phyloP scores from a whole-genome alignment of 2,329 filamentous ascomycete species.

The Aspergillus alliaceus region DNA sequence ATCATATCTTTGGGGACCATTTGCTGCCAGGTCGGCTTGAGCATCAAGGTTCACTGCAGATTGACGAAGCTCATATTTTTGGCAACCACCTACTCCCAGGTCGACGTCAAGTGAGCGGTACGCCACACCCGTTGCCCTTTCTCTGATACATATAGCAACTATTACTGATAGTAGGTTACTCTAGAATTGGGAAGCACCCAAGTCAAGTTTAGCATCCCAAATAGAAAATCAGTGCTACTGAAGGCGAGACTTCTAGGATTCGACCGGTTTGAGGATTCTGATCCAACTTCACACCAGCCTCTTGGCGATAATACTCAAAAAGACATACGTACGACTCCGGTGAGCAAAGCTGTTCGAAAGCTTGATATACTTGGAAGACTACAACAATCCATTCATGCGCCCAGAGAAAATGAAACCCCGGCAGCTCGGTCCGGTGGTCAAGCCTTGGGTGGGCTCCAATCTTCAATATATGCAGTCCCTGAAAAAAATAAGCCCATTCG shows the following conservation, averaged over 20 bases:
- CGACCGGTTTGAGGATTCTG: background rate
- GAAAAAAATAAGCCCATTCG: background rate
- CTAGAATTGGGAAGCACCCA: background rate
- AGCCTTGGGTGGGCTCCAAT: conserved; percentile 5
- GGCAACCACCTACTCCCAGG: conserved; percentile 15
- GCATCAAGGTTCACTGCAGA: background rate
- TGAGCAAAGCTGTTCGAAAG: background rate
- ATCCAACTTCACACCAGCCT: background rate
- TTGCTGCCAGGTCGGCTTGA: conserved; percentile 9
- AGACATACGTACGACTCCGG: background rate
- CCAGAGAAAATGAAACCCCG: background rate
- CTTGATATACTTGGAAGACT: conserved; percentile 1
- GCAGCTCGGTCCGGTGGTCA: background rate
- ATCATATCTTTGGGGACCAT: conserved; percentile 10
- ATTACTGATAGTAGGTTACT: background rate
- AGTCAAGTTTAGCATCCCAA: background rate
- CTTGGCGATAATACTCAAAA: background rate
- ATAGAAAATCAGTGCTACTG: background rate
- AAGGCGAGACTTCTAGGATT: background rate
- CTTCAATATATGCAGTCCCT: conserved; percentile 11
- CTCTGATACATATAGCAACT: background rate
- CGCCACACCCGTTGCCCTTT: background rate
- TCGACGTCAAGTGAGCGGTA: background rate
- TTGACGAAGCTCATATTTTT: background rate
- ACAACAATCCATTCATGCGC: conserved; percentile 17